phyloP scores from a whole-genome alignment of 2,329 filamentous ascomycete species.

The Colletotrichum euphorbiae region DNA sequence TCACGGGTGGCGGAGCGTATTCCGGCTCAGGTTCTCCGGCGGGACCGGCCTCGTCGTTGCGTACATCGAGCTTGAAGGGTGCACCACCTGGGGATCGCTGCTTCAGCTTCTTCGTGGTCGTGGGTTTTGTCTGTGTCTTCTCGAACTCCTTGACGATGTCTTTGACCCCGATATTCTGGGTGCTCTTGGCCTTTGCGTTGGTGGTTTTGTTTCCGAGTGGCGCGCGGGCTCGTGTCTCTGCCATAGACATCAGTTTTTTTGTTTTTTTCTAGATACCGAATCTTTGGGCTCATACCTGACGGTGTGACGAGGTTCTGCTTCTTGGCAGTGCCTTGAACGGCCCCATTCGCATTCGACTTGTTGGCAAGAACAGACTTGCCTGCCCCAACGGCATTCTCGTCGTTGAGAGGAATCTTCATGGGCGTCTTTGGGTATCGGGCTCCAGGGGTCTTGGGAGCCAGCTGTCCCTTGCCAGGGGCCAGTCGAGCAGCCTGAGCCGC shows the following conservation, averaged over 20 bases:
- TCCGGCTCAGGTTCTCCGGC: conserved; percentile 80
- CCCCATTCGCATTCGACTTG: conserved; percentile 62
- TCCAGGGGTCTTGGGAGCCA: conserved; percentile 82
- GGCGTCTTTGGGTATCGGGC: conserved; percentile 84
- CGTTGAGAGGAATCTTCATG: conserved; percentile 79
- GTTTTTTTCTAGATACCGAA: conserved; percentile 28
- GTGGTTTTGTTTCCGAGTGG: conserved; percentile 95
- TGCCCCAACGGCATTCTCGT: conserved; percentile 80
- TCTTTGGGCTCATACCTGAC: conserved; percentile 34
- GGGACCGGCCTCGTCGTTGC: conserved; percentile 62
- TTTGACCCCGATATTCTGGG: conserved; percentile 75
- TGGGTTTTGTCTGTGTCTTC: conserved; percentile 70
- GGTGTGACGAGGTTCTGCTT: conserved; percentile 41
- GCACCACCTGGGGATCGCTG: conserved; percentile 65
- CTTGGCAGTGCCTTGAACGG: conserved; percentile 41
- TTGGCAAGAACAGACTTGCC: conserved; percentile 70
- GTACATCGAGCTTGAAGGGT: conserved; percentile 71
- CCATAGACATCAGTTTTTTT: conserved; percentile 10
- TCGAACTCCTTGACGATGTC: conserved; percentile 68
- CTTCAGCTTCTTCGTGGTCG: conserved; percentile 70
- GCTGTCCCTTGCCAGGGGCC: conserved; percentile 45
- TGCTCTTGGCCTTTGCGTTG: conserved; percentile 83
- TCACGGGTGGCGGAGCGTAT: conserved; percentile 83
- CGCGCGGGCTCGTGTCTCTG: conserved; percentile 77
- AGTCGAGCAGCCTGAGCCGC: conserved; percentile 40